Evolutionary conservation across 192 early-diverging fungal genomes (phyloP), one percentile per base, ranked within the genome.

Genomic region (Cladochytrium replicatum): DNA sequence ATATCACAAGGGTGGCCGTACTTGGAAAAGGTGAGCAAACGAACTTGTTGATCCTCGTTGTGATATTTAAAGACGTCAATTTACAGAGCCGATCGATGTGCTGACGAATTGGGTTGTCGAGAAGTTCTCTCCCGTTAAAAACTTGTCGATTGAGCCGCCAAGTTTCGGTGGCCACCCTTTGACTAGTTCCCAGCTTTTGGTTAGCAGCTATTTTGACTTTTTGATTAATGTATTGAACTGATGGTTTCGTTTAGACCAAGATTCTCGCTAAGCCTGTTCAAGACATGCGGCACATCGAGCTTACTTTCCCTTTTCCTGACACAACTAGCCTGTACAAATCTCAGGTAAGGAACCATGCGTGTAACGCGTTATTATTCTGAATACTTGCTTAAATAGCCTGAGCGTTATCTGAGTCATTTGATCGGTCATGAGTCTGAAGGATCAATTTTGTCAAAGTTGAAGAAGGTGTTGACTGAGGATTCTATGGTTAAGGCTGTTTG

Each of bases 1-100:
- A 96, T 55, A 87, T 99, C 23, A 96, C 95, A 93, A 86, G 86
- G 66, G 70, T 95, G 13, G 85, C 85, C 27, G 67, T 99, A 13
- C 56, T 93, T 8, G 95, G 92, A 23, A 73, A 78, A 58, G 81
- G 78, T 81, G 60, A 38, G 37, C 44, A 24, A 21, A 60, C 29
- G 6, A n/a, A 51, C 60, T 21, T 7, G 8, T 3, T 24, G 29
- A 51, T 26, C 17, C 1, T 7, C 26, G 5, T 38, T 48, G 30
- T 62, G 24, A 34, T 56, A 28, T 19, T 17, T 6, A 0, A 42
- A 57, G 39, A 6, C 30, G 47, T 54, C 1, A 58, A 57, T 15
- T 15, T 21, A 1, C 55, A 84, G 90, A 98, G 60, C 69, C 90
- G 3, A 61, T 98, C 48, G 88, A 92, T 52, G 64, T 81, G 62